Conservation (phyloP, 495 filamentous ascomycete species). For the Talaromyces proteolyticus region DNA sequence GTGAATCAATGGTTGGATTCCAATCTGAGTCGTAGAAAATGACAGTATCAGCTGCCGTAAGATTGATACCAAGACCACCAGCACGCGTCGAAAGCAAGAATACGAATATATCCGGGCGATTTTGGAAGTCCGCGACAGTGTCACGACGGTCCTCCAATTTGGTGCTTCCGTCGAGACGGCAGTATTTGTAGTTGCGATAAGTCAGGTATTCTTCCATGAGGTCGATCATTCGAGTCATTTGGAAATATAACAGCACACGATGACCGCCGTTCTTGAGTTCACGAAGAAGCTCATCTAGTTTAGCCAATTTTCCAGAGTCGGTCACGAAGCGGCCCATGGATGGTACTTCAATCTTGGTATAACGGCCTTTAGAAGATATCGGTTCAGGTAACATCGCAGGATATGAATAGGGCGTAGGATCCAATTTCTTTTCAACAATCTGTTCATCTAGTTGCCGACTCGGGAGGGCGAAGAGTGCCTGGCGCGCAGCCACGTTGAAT, state of each 20-base stretch:
- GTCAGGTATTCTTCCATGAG: constrained; percentile 98
- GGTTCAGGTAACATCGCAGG: constrained; percentile 65
- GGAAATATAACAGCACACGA: constrained; percentile 98
- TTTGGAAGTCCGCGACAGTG: constrained; percentile 96
- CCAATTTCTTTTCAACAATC: constrained; percentile 63
- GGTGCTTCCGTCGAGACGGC: constrained; percentile 93
- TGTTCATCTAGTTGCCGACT: constrained; percentile 62
- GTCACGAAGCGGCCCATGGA: constrained; percentile 99
- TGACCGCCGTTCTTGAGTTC: constrained; percentile 88
- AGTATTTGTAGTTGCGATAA: constrained; percentile 98
- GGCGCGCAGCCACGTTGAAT: constrained; percentile 73
- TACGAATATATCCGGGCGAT: constrained; percentile 85
- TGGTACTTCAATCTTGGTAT: constrained; percentile 85
- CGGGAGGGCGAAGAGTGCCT: constrained; percentile 61
- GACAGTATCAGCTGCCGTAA: constrained; percentile 87
- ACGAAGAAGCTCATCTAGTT: constrained; percentile 80
- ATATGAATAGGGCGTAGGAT: constrained; percentile 55
- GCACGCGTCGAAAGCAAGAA: constrained; percentile 95
- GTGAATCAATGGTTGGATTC: constrained; percentile 98
- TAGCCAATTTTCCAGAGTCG: constrained; percentile 92
- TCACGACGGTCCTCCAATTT: constrained; percentile 96
- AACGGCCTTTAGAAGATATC: constrained; percentile 70
- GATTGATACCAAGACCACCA: constrained; percentile 95
- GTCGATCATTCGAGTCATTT: constrained; percentile 99
- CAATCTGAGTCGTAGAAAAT: constrained; percentile 99